These are phyloP conservation scores for Pythium apleroticum DNA, from an alignment of 352 stramenopile genomes.

Conservation along the genomic window DNA sequence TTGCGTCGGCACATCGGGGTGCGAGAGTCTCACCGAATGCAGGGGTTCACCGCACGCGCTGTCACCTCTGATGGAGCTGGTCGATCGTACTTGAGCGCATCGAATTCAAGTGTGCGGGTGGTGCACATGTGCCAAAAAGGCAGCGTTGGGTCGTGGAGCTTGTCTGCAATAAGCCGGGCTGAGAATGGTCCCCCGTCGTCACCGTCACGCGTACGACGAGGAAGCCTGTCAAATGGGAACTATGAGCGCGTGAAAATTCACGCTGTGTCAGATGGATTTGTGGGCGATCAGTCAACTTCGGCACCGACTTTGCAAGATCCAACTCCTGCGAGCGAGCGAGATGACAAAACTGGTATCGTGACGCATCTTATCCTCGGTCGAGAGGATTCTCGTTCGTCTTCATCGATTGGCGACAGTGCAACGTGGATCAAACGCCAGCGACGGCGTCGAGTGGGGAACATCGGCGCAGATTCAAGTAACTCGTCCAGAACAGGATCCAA, in stretches of 20 bases:
- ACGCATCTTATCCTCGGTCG: constrained; percentile 29
- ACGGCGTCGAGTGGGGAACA: not conserved
- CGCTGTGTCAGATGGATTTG: constrained; percentile 32
- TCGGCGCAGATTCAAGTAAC: not conserved
- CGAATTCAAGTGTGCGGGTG: constrained; percentile 30
- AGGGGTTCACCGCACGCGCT: constrained; percentile 57
- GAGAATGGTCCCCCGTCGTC: constrained; percentile 16
- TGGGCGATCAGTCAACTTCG: not conserved
- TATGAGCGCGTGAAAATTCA: constrained; percentile 36
- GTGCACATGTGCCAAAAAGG: constrained; percentile 60
- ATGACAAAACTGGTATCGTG: not conserved
- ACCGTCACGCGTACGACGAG: constrained; percentile 17
- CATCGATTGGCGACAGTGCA: constrained; percentile 3
- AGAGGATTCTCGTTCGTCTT: constrained; percentile 28
- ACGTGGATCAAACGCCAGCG: not conserved
- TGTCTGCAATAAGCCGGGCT: constrained; percentile 25
- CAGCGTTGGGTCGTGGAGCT: constrained; percentile 53
- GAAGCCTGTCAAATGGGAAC: constrained; percentile 5
- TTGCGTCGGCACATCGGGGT: not conserved
- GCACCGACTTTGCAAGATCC: not conserved
- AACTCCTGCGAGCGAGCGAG: not conserved
- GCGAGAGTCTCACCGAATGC: constrained; percentile 3
- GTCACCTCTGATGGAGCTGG: constrained; percentile 12
- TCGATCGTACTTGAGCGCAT: constrained; percentile 11
- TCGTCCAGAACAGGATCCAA: not conserved